Base-by-base conservation (phyloP, 805 yeast species). In the Saturnispora sanitii region DNA sequence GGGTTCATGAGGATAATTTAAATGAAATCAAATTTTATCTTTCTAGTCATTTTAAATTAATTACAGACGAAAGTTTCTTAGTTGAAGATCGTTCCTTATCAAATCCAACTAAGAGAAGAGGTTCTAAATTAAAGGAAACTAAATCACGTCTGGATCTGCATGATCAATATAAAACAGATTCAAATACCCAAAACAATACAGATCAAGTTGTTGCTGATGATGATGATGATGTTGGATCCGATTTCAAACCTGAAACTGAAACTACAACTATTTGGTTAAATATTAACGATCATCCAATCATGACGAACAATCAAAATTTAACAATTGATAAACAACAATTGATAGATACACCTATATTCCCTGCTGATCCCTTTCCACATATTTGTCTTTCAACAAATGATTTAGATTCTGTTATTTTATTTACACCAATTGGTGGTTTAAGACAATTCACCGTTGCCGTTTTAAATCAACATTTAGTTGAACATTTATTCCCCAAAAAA, bases 1-100 rank as follows among this genome's bases (percentile, higher is more conserved):
- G 81, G 71, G 70, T 77, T n/a, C 82, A 77, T 48, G 61, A 61
- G 12, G 83, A 77, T 53, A 74, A 75, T 50, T 47, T 74, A n/a
- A 62, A 69, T 43, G 82, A 77, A 53, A 60, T 74, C 23, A 66
- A 68, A 46, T 60, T 77, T 19, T 55, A 59, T 23, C 56, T 77
- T 26, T 55, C 75, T 25, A 62, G 70, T 35, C 62, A 67, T 33
- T 65, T 72, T 46, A 58, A 56, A 20, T 50, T 67, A 20, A 55
- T 62, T 18, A 54, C 65, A 4, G 56, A 61, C 44, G 63, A 59
- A 40, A 47, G 60, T 2, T 54, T 57, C 3, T 31, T 58, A 12
- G 42, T 51, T 13, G 56, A 55, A 18, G 53, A 52, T 34, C 45
- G 38, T 2, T 22, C 39, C 3, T 16, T 3, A 5, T 35, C 38